These are phyloP conservation scores for Dactylellina drechsleri DNA, from an alignment of 2,329 filamentous ascomycete genomes.

Conservation along the genomic window DNA sequence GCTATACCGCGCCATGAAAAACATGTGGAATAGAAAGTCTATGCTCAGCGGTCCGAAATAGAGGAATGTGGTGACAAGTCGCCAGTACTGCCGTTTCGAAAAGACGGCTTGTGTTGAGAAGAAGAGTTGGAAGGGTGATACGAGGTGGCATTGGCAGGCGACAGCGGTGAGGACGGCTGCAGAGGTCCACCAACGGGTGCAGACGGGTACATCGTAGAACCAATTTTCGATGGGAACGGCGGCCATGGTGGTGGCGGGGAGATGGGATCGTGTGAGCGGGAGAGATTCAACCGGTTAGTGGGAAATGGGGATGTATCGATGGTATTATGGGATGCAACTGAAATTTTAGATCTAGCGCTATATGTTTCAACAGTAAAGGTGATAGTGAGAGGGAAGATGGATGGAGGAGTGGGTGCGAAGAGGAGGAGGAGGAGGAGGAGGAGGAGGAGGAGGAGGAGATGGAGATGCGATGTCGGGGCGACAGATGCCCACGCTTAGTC, in stretches of 20 bases:
- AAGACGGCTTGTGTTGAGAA: constrained; percentile 95
- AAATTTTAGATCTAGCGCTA: too few species aligned
- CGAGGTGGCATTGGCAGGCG: constrained; percentile 89
- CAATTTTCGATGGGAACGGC: constrained; percentile 82
- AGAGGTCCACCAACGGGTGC: constrained; percentile 96
- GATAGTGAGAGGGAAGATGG: too few species aligned
- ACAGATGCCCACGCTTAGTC: neutral
- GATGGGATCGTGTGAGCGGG: neutral
- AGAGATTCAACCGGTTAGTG: too few species aligned
- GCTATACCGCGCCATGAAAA: constrained; percentile 96
- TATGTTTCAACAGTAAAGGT: too few species aligned
- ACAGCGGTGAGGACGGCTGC: constrained; percentile 87
- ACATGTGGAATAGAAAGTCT: constrained; percentile 96
- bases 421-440: neutral
- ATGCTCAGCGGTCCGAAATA: constrained; percentile 96
- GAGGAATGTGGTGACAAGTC: constrained; percentile 92
- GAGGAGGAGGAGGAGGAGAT: constrained; percentile 9
- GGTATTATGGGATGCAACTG: too few species aligned
- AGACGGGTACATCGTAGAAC: constrained; percentile 99
- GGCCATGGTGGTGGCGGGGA: constrained; percentile 61
- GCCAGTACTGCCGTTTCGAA: constrained; percentile 95
- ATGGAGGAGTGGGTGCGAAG: too few species aligned
- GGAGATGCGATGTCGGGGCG: constrained; percentile 2
- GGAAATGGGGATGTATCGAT: neutral
- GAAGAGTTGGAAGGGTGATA: constrained; percentile 94